A percentile compares a stretch with the other conserved stretches of the same genome.
These are phyloP conservation scores for Omphalea diandra DNA, from an alignment of 441 rosid genomes.

Conservation along the genomic window DNA sequence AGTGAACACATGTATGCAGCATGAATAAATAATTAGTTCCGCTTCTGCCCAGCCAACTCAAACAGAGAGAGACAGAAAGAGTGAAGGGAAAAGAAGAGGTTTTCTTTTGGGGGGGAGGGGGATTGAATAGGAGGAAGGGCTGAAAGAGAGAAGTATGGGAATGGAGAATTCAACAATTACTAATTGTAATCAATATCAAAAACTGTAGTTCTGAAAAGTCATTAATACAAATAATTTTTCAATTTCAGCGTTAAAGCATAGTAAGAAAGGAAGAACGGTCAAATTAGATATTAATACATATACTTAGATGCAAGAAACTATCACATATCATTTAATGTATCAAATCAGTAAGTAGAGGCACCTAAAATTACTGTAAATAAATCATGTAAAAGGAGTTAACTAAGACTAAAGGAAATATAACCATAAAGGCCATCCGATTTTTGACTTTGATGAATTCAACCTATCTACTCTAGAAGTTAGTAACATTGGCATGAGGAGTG, in stretches of 20 bases:
- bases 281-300: not conserved
- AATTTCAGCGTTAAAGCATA: too few species aligned
- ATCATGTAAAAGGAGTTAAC: too few species aligned
- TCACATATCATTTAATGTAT: too few species aligned
- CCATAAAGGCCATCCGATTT: not conserved
- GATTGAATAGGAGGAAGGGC: too few species aligned
- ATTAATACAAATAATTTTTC: not conserved
- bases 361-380: not conserved
- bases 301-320: not conserved
- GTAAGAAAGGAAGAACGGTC: not conserved
- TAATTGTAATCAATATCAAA: not conserved
- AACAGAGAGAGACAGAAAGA: not conserved
- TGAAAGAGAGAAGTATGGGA: too few species aligned
- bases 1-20: not conserved
- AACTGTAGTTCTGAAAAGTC: conserved; percentile 3
- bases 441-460: not conserved
- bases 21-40: not conserved
- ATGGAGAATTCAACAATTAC: not conserved
- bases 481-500: not conserved
- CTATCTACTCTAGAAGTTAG: not conserved
- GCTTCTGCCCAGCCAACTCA: too few species aligned
- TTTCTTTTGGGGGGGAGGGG: not conserved
- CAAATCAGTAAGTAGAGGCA: not conserved
- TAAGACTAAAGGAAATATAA: not conserved
- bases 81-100: too few species aligned